A percentile compares a stretch with the other conserved stretches of the same genome.
These are phyloP conservation scores for Fragaria nilgerrensis DNA, from an alignment of 306 rosid genomes.

Conservation along the genomic window DNA sequence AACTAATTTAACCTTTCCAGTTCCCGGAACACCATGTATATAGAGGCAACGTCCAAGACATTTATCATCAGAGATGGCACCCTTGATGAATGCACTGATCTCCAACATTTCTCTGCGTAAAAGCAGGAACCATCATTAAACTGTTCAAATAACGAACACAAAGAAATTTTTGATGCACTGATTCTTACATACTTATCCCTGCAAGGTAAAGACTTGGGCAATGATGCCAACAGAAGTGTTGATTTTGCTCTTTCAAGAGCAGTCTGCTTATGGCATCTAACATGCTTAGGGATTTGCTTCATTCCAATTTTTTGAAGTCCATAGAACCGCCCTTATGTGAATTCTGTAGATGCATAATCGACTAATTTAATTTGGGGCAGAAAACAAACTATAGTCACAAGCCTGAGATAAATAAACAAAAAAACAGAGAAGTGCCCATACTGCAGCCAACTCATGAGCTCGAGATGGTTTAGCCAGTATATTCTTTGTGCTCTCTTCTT, in stretches of 20 bases:
- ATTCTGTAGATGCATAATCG: constrained; percentile 49
- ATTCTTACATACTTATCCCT: constrained; percentile 70
- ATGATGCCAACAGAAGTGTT: constrained; percentile 71
- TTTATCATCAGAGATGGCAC: constrained; percentile 75
- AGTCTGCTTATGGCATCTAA: constrained; percentile 83
- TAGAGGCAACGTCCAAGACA: constrained; percentile 93
- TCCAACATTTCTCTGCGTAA: constrained; percentile 77
- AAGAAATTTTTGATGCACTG: constrained; percentile 15
- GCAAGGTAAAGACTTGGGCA: constrained; percentile 86
- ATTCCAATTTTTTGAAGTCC: constrained; percentile 90
- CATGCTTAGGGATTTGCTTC: constrained; percentile 72
- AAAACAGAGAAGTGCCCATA: constrained; percentile 39
- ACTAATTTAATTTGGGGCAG: constrained; percentile 26
- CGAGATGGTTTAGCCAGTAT: constrained; percentile 37
- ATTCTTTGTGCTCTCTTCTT: constrained; percentile 51
- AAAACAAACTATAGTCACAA: constrained; percentile 20
- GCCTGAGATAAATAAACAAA: constrained; percentile 21
- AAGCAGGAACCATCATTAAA: constrained; percentile 26
- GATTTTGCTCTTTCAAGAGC: constrained; percentile 93
- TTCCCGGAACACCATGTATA: constrained; percentile 98
- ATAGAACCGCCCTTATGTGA: constrained; percentile 59
- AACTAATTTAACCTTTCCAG: constrained; percentile 68
- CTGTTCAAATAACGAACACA: constrained; percentile 10
- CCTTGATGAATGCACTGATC: constrained; percentile 75
- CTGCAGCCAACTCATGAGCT: constrained; percentile 69